These are phyloP conservation scores for Oryza coarctata DNA, from an alignment of 176 grass and related monocot species.

Conservation along the genomic window DNA sequence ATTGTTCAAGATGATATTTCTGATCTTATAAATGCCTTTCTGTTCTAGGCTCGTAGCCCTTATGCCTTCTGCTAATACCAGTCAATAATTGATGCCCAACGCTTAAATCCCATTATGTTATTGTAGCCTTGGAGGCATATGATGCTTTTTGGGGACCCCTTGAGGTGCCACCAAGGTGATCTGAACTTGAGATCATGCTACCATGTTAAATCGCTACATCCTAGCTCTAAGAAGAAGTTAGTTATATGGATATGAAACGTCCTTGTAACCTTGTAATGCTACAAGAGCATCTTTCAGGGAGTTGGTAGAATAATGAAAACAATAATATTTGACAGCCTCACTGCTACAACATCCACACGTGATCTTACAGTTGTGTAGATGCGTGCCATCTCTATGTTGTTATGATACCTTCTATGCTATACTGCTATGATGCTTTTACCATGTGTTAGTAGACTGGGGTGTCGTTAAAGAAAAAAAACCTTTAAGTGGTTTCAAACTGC, in stretches of 20 bases:
- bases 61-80: neutral
- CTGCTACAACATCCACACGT: neutral
- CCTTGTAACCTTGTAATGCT: neutral
- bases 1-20: neutral
- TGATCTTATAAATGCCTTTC: neutral
- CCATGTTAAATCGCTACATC: conserved; percentile 3
- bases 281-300: conserved; percentile 3
- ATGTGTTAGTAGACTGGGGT: neutral
- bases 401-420: neutral
- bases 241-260: neutral
- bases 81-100: neutral
- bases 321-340: neutral
- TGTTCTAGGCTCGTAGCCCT: neutral
- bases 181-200: neutral
- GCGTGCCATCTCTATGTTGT: neutral
- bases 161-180: neutral
- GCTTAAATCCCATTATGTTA: conserved; percentile 1
- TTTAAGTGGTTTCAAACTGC: neutral
- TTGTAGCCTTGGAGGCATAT: neutral
- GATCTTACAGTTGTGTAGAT: conserved; percentile 3
- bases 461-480: neutral
- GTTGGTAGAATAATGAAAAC: neutral
- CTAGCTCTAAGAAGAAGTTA: neutral
- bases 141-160: neutral
- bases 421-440: too few species aligned